Percentiles rank a stretch among this genome's conserved stretches.
These are phyloP conservation scores for Thuja plicata DNA, from an alignment of 83 land plant species.

Conservation along the genomic window DNA sequence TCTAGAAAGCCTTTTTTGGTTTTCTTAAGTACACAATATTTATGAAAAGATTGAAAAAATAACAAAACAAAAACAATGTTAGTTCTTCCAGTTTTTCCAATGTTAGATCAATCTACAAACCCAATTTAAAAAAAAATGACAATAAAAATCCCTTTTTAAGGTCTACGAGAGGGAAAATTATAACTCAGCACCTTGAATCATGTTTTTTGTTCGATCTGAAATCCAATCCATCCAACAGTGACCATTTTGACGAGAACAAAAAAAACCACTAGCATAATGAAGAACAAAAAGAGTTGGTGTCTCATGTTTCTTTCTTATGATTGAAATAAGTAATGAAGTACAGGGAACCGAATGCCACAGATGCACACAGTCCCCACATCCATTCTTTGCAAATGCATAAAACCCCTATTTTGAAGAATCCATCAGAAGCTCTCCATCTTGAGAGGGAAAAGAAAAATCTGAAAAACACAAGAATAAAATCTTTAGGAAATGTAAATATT, in stretches of 20 bases:
- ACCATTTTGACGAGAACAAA: background rate
- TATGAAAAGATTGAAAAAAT: too few species aligned
- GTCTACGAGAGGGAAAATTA: background rate
- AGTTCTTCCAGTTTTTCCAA: background rate
- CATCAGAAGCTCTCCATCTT: too few species aligned
- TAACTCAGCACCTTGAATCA: background rate
- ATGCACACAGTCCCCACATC: too few species aligned
- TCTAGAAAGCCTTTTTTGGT: background rate
- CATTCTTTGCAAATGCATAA: too few species aligned
- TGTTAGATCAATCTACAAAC: background rate
- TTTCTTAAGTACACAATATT: too few species aligned
- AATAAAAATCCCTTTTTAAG: background rate
- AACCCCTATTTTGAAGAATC: too few species aligned
- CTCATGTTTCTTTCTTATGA: background rate
- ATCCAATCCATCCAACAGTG: slow-evolving; percentile 9
- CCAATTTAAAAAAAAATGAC: background rate
- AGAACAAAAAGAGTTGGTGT: background rate
- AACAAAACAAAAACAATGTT: background rate
- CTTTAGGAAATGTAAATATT: too few species aligned
- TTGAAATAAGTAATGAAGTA: too few species aligned
- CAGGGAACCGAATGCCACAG: too few species aligned
- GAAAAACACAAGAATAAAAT: too few species aligned
- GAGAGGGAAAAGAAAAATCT: too few species aligned
- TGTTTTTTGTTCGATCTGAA: slow-evolving; percentile 12
- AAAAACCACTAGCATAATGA: background rate